These are phyloP conservation scores for Colletotrichum destructivum DNA, from an alignment of 2,329 filamentous ascomycete species.

Conservation along the genomic window DNA sequence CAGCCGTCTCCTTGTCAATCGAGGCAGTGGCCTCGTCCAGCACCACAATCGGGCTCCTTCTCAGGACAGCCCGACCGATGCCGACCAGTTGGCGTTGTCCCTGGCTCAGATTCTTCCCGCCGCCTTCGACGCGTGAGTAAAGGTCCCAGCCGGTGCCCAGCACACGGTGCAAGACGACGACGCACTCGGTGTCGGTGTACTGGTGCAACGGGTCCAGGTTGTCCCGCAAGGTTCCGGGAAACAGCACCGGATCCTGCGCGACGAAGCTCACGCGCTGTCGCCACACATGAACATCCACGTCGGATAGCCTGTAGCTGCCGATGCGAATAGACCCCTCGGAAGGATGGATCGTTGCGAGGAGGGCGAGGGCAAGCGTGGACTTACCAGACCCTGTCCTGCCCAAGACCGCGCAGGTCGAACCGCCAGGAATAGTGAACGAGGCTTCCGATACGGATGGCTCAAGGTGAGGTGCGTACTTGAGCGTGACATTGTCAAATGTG, in stretches of 20 bases:
- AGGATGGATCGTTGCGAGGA: slow-evolving; percentile 70
- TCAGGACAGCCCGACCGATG: slow-evolving; percentile 72
- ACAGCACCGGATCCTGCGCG: slow-evolving; percentile 75
- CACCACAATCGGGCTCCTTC: slow-evolving; percentile 72
- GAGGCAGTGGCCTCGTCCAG: slow-evolving; percentile 77
- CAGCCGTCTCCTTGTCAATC: slow-evolving; percentile 73
- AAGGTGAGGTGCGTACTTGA: slow-evolving; percentile 84
- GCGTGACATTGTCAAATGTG: slow-evolving; percentile 81
- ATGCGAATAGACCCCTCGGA: slow-evolving; percentile 66
- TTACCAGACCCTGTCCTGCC: slow-evolving; percentile 92
- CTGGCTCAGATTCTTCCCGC: slow-evolving; percentile 74
- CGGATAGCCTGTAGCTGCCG: slow-evolving; percentile 66
- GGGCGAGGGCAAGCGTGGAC: slow-evolving; percentile 77
- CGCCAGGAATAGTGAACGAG: slow-evolving; percentile 79
- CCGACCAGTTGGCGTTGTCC: slow-evolving; percentile 75
- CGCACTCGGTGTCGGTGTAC: slow-evolving; percentile 66
- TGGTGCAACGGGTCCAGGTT: slow-evolving; percentile 80
- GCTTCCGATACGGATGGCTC: slow-evolving; percentile 80
- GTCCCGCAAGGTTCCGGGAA: slow-evolving; percentile 71
- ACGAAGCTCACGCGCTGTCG: slow-evolving; percentile 74
- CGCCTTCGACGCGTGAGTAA: slow-evolving; percentile 68
- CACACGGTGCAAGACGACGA: slow-evolving; percentile 70
- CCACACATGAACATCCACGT: slow-evolving; percentile 68
- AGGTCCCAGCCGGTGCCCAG: slow-evolving; percentile 67
- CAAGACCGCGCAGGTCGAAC: slow-evolving; percentile 76